A percentile compares a stretch with the other conserved stretches of the same genome.
These are phyloP conservation scores for Salvia splendens DNA, from an alignment of 257 asterid species.

Conservation along the genomic window DNA sequence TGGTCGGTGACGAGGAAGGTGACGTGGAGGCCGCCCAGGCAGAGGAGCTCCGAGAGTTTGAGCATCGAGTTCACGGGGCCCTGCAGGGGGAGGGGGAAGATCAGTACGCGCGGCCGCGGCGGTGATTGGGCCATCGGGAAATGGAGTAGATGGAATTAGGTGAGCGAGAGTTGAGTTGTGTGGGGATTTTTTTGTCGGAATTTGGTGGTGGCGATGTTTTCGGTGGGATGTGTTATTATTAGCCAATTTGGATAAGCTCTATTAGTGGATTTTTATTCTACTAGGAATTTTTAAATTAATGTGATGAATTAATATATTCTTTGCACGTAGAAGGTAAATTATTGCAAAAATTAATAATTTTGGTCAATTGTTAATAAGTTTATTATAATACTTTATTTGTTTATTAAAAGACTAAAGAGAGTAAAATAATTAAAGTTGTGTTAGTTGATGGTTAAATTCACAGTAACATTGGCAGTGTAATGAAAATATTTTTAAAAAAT, in stretches of 20 bases:
- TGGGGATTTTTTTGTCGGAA: neutral
- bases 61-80: slow-evolving; percentile 71
- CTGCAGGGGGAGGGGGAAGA: slow-evolving; percentile 71
- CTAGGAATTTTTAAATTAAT: too few species aligned
- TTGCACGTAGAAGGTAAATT: too few species aligned
- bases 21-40: slow-evolving; percentile 41
- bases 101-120: slow-evolving; percentile 47
- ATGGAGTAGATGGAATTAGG: neutral
- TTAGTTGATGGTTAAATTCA: too few species aligned
- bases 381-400: too few species aligned
- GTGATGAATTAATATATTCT: too few species aligned
- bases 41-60: slow-evolving; percentile 65
- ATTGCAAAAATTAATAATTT: too few species aligned
- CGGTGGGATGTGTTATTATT: neutral
- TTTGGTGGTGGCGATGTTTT: neutral
- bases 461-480: too few species aligned
- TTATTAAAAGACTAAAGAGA: too few species aligned
- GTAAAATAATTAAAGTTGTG: too few species aligned
- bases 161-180: neutral
- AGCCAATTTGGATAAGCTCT: neutral
- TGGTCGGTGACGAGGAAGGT: slow-evolving; percentile 57
- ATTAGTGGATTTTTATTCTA: neutral
- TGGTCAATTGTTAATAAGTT: too few species aligned
- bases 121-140: slow-evolving; percentile 24
- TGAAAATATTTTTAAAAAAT: too few species aligned